Percentiles rank a stretch among this genome's conserved stretches.
phyloP scores from a whole-genome alignment of 140 eudicot species.

The Erigeron philadelphicus region DNA sequence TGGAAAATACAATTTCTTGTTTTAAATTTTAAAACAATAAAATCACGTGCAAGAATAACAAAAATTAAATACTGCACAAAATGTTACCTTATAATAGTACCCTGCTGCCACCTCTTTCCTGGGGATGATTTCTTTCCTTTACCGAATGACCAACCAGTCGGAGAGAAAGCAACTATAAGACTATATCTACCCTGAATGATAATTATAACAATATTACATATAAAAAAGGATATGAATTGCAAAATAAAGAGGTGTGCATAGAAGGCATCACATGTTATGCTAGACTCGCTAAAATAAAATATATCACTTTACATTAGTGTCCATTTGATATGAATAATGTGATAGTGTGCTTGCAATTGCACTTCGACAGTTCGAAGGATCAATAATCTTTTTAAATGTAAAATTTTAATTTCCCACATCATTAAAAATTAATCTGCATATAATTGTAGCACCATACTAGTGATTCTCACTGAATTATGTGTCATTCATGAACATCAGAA shows the following conservation, averaged over 20 bases:
- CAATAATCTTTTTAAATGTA: no score
- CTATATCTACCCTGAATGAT: conserved; percentile 58
- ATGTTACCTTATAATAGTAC: conserved; percentile 77
- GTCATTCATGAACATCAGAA: not conserved
- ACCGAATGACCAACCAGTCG: conserved; percentile 93
- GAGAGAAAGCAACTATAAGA: conserved; percentile 87
- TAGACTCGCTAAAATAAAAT: no score
- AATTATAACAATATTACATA: not conserved
- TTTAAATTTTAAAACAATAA: no score
- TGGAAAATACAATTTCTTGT: no score
- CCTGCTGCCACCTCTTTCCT: conserved; percentile 96
- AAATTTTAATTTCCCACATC: not conserved
- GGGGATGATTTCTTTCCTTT: conserved; percentile 89
- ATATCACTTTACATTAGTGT: no score
- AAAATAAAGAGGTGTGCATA: conserved; percentile 3
- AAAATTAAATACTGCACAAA: not conserved
- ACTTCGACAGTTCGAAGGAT: no score
- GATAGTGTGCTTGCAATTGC: no score
- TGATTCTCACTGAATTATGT: not conserved
- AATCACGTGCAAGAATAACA: no score
- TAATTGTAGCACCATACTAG: not conserved
- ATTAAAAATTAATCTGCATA: not conserved
- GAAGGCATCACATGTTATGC: not conserved
- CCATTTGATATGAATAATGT: no score
- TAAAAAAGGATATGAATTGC: not conserved